These are phyloP conservation scores for Phytophthora citricola DNA, from an alignment of 352 stramenopile species.

Conservation along the genomic window DNA sequence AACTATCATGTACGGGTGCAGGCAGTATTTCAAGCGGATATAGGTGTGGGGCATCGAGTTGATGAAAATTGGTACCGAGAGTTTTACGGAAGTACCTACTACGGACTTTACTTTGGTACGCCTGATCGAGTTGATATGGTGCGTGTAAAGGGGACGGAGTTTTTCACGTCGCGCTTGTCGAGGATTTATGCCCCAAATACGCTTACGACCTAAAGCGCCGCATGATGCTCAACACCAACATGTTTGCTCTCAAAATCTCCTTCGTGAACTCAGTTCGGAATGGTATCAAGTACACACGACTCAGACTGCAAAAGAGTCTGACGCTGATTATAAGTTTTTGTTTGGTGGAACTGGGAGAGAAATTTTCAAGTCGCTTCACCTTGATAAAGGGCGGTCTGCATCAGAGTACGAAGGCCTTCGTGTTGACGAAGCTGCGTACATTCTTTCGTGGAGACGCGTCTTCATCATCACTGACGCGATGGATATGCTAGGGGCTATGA, in stretches of 20 bases:
- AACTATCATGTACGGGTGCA: constrained; percentile 26
- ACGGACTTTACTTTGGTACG: constrained; percentile 26
- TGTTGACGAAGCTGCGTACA: constrained; percentile 15
- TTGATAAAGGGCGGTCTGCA: constrained; percentile 9
- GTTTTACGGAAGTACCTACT: constrained; percentile 35
- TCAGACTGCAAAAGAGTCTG: constrained; percentile 26
- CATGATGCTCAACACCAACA: constrained; percentile 35
- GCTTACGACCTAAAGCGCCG: constrained; percentile 30
- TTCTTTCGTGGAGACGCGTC: constrained; percentile 25
- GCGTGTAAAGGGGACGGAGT: constrained; percentile 29
- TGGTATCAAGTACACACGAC: constrained; percentile 40
- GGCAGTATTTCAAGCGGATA: constrained; percentile 18
- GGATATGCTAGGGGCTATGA: constrained; percentile 36
- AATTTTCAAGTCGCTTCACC: constrained; percentile 11
- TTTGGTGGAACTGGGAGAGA: constrained; percentile 28
- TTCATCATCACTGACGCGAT: constrained; percentile 30
- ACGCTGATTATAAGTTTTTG: constrained; percentile 24
- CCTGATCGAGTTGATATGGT: constrained; percentile 32
- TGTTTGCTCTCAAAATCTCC: constrained; percentile 36
- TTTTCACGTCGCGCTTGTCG: constrained; percentile 29
- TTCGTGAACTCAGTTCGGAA: constrained; percentile 21
- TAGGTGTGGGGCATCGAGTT: constrained; percentile 13
- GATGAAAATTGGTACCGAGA: constrained; percentile 35
- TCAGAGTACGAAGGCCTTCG: not conserved
- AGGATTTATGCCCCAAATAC: constrained; percentile 40